Percentiles rank a stretch among this genome's conserved stretches.
These are phyloP conservation scores for Pholiota molesta DNA, from an alignment of 768 basidiomycete genomes.

Conservation along the genomic window DNA sequence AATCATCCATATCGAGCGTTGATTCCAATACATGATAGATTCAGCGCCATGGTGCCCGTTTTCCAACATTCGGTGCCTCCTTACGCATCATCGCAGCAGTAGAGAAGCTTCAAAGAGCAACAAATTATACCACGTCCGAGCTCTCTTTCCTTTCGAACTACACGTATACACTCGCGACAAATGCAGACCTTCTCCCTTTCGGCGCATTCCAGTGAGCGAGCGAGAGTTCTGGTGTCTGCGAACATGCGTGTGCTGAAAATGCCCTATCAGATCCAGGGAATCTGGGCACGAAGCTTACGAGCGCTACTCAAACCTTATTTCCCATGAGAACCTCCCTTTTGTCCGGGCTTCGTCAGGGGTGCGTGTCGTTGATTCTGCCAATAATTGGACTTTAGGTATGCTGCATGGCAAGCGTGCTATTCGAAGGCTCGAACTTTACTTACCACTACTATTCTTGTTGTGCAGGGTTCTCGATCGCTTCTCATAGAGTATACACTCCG, in stretches of 20 bases:
- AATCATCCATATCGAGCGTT: no score
- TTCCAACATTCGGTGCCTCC: slow-evolving; percentile 59
- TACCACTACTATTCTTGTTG: background rate
- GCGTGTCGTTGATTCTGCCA: slow-evolving; percentile 69
- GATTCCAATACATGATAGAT: slow-evolving; percentile 45
- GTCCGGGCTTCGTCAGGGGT: slow-evolving; percentile 48
- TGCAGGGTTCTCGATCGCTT: slow-evolving; percentile 64
- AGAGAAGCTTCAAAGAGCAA: slow-evolving; percentile 53
- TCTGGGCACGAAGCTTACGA: slow-evolving; percentile 54
- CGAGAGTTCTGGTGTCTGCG: background rate
- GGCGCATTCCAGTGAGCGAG: slow-evolving; percentile 63
- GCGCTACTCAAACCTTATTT: slow-evolving; percentile 57
- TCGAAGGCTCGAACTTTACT: background rate
- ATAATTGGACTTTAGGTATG: slow-evolving; percentile 70
- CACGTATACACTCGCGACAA: slow-evolving; percentile 55
- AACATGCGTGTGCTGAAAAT: background rate
- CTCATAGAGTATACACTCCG: slow-evolving; percentile 46
- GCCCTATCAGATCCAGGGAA: slow-evolving; percentile 34
- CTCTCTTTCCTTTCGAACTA: slow-evolving; percentile 64
- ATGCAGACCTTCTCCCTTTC: slow-evolving; percentile 62
- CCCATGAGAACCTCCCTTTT: slow-evolving; percentile 48
- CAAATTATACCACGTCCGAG: slow-evolving; percentile 42
- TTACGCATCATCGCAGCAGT: slow-evolving; percentile 49
- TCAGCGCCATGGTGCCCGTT: slow-evolving; percentile 82
- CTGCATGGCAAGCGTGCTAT: background rate